Percentiles rank a stretch among this genome's conserved stretches.
phyloP scores from a whole-genome alignment of 192 early-diverging fungal genomes.

The Piromyces sp. region DNA sequence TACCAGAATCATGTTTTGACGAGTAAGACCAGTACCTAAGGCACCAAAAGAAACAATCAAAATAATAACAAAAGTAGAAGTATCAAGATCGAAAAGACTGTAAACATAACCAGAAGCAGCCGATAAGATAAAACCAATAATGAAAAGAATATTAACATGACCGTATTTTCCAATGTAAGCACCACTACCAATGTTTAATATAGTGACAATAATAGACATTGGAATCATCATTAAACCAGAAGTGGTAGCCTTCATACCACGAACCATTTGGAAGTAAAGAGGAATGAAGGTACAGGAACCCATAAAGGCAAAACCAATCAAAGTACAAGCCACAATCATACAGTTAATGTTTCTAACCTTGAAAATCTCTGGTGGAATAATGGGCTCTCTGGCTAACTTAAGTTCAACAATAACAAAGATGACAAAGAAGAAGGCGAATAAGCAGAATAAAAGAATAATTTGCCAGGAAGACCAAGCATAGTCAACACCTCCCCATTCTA shows the following conservation, averaged over 20 bases:
- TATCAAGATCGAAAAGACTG: background rate
- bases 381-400: background rate
- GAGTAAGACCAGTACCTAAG: background rate
- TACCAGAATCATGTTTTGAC: background rate
- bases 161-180: background rate
- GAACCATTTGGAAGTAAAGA: background rate
- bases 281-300: background rate
- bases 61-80: background rate
- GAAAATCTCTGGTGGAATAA: conserved; percentile 35
- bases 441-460: background rate
- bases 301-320: background rate
- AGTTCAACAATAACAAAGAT: background rate
- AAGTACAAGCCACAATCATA: background rate
- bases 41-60: background rate
- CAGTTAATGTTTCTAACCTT: conserved; percentile 18
- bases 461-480: conserved; percentile 29
- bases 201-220: background rate
- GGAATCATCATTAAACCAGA: background rate
- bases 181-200: background rate
- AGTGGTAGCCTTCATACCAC: background rate
- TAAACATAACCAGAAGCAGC: background rate
- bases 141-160: background rate
- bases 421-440: background rate
- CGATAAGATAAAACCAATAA: background rate
- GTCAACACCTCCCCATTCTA: conserved; percentile 40